Conservation (phyloP, 495 filamentous ascomycete species). For the Oidiodendron maius region DNA sequence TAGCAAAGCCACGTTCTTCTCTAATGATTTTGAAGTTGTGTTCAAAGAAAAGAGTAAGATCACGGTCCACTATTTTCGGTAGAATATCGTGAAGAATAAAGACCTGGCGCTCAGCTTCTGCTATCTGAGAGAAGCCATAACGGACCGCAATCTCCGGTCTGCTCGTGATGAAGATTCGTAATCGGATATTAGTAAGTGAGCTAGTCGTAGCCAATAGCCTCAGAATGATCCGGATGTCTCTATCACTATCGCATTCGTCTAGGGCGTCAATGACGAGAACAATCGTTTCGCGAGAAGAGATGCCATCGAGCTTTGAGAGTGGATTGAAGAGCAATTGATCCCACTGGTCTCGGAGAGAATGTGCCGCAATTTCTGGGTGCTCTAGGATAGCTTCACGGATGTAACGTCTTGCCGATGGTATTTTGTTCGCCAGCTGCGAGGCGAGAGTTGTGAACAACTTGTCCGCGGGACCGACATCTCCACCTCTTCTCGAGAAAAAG, state of each 20-base stretch:
- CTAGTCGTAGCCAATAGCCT: constrained; percentile 16
- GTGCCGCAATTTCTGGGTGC: constrained; percentile 11
- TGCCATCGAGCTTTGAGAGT: constrained; percentile 11
- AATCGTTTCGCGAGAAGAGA: not conserved
- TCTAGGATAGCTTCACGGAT: constrained; percentile 13
- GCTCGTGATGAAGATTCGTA: constrained; percentile 23
- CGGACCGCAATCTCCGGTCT: constrained; percentile 26
- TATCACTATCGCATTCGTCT: constrained; percentile 19
- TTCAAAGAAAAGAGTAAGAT: constrained; percentile 4
- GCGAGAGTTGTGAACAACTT: constrained; percentile 14
- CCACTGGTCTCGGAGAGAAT: constrained; percentile 16
- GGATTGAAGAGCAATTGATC: constrained; percentile 11
- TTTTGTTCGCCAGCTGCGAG: not conserved
- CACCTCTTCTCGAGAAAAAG: constrained; percentile 12
- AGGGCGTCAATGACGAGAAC: constrained; percentile 18
- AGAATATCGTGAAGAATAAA: constrained; percentile 1
- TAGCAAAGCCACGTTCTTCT: not conserved
- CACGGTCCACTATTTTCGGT: not conserved
- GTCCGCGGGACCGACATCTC: constrained; percentile 15
- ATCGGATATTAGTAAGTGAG: constrained; percentile 5
- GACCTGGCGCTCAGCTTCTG: constrained; percentile 5
- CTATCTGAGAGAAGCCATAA: constrained; percentile 1
- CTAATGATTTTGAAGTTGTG: constrained; percentile 9
- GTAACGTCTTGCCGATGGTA: not conserved
- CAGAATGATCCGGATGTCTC: constrained; percentile 16